Conservation (phyloP, 2,329 filamentous ascomycete species). For the Aspergillus neoniger region DNA sequence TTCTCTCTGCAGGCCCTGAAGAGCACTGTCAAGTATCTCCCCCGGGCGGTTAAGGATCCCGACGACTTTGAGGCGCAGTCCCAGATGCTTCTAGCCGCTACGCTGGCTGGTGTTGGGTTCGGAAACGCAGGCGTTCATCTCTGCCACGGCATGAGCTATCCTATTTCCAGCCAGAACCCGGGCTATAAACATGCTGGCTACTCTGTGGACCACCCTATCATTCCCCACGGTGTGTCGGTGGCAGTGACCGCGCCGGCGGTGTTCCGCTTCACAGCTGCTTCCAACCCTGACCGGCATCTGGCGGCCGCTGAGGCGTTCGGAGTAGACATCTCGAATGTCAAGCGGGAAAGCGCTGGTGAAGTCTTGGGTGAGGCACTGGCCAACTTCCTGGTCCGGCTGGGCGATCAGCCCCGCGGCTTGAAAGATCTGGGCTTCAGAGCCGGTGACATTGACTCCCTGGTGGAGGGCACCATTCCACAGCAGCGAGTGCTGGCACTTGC, state of each 20-base stretch:
- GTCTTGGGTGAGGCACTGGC: constrained; percentile 80
- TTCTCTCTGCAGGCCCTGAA: constrained; percentile 86
- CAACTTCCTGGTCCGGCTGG: constrained; percentile 77
- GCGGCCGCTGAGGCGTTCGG: constrained; percentile 88
- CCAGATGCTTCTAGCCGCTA: constrained; percentile 93
- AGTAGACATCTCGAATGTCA: constrained; percentile 83
- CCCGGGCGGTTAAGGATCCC: constrained; percentile 80
- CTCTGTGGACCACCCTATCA: constrained; percentile 71
- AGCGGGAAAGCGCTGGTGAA: constrained; percentile 85
- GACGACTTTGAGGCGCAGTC: constrained; percentile 91
- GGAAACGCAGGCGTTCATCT: constrained; percentile 96
- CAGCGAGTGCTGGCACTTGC: constrained; percentile 87
- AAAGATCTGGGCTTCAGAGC: constrained; percentile 77
- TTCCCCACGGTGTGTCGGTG: constrained; percentile 94
- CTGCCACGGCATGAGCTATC: constrained; percentile 93
- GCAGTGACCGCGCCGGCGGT: constrained; percentile 91
- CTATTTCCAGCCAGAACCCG: constrained; percentile 92
- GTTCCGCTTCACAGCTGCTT: constrained; percentile 87
- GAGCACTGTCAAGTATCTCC: constrained; percentile 87
- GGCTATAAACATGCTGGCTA: constrained; percentile 91
- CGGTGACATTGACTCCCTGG: constrained; percentile 75
- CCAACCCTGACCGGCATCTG: constrained; percentile 89
- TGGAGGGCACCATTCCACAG: constrained; percentile 95
- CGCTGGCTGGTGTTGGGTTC: constrained; percentile 91
- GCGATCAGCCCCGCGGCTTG: constrained; percentile 86